Evolutionary conservation across 2,329 filamentous ascomycete species (phyloP).

Genomic region (Colletotrichum sojae): DNA sequence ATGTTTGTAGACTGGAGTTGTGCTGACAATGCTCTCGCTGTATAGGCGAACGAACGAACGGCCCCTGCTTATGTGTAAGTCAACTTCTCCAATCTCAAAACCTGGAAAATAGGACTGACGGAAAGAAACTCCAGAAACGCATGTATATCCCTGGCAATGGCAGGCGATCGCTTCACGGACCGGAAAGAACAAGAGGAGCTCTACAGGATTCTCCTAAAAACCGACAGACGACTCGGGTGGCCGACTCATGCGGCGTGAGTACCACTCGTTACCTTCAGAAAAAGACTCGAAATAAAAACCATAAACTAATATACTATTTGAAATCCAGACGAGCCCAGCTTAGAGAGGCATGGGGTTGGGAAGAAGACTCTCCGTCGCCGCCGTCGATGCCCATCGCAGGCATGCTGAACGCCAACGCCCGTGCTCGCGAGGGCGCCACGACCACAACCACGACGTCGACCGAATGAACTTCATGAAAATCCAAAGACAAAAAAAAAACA

Average conservation of each 20-base stretch:
- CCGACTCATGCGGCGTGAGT: constrained; percentile 48
- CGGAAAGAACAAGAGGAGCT: constrained; percentile 55
- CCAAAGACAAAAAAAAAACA: neutral
- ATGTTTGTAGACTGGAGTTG: neutral
- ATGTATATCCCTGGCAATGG: constrained; percentile 48
- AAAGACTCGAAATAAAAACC: too few species aligned
- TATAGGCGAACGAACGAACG: constrained; percentile 32
- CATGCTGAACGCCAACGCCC: constrained; percentile 18
- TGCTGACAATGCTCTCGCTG: neutral
- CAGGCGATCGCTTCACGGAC: constrained; percentile 56
- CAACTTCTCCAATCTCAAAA: neutral
- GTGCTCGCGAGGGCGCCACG: neutral
- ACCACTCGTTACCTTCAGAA: neutral
- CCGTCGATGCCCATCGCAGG: constrained; percentile 27
- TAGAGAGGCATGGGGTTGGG: constrained; percentile 30
- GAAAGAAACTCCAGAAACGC: constrained; percentile 44
- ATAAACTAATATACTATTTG: neutral
- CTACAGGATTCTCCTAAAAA: constrained; percentile 51
- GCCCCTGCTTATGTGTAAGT: constrained; percentile 35
- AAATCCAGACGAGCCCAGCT: constrained; percentile 17
- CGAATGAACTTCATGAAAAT: neutral
- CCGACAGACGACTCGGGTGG: constrained; percentile 48
- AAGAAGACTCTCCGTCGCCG: constrained; percentile 16
- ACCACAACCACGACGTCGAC: too few species aligned
- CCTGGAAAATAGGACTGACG: neutral